Evolutionary conservation across 2,329 filamentous ascomycete species (phyloP), one percentile per base, ranked within the genome.

Genomic region (Fusarium torulosum): DNA sequence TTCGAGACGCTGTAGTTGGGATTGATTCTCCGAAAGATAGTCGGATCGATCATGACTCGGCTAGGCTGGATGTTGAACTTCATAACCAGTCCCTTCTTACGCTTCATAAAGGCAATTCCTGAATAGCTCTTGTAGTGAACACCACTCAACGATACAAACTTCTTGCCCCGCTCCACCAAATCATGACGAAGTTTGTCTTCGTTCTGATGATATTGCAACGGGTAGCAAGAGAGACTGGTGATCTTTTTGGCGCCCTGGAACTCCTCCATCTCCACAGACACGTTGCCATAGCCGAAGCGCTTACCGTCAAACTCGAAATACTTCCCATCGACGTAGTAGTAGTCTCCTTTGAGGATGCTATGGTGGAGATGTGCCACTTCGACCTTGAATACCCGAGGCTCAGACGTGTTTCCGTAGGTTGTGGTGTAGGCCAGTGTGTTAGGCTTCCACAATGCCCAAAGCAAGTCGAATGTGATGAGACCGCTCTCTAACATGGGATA

Each of bases 231-330:
- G 9, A 97, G 83, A 72, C 88, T 93, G 13, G 90, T 92, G 74
- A 97, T 97, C 79, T 93, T 94, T 64, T 90, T 87, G 15, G 91
- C 88, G 0, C 94, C 94, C 60, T 92, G 91, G 83, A 97, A 97
- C 4, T 87, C 83, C 8, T 85, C 79, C 14, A 97, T 88, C 50
- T 94, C 88, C 37, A 89, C 86, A 13, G 87, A 83, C 74, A 93
- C 87, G 49, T 83, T 88, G 17, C 91, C 92, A 72, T 91, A 90
- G 4, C 93, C 94, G 75, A 94, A 96, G 8, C 86, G 85, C 75
- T 96, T 96, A 58, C 94, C 94, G 71, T 97, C 93, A 63, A 93
- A 97, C 73, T 97, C 93, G 25, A 97, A 85, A 70, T 96, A 97
- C 76, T 84, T 85, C 21, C 90, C 93, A 69, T 95, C 91, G 15